Base-by-base conservation (phyloP, 1,284 basidiomycete species). In the Microbotryum silenes-acaulis region DNA sequence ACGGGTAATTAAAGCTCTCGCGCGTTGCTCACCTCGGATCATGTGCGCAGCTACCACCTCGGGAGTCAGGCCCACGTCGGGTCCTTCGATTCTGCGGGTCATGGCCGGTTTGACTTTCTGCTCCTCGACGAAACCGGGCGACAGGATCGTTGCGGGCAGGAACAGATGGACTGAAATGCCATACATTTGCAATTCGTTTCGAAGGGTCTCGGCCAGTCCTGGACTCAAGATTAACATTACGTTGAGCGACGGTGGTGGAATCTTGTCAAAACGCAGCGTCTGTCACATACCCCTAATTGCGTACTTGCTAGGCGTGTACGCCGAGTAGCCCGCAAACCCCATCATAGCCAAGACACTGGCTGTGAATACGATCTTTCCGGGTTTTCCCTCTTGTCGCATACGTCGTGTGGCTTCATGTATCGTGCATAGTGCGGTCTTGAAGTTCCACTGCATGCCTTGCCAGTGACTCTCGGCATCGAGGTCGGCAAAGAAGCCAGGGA, bases 291-390 rank as follows among this genome's bases (percentile, higher is more conserved):
- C 92, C 77, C 91, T 80, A 18, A 97, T 76, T 12, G 94, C 94
- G 70, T 88, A 86, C 75, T 97, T 97, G 54, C 85, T 88, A 0
- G 93, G 91, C 1, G 88, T 79, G 74, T 98, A 97, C 2, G 86
- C 81, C 4, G 87, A 80, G 71, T 88, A 97, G 1, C 94, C 93
- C 20, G 89, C 78, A 55, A 97, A 81, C 1, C 85, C 82, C 78
- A 91, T 87, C 68, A 87, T 84, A 0, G 86, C 88, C 18, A 94
- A 75, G n/a, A 86, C 82, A 0, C 89, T 92, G 10, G 86, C 86
- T 23, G 90, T 84, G 55, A 97, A 83, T 5, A 91, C 81, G 61
- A 97, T 85, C 72, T 87, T 89, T 21, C 79, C 77, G 56, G 81
- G 79, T 20, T 78, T 77, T 27, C 78, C 77, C 47, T 81, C 77